phyloP scores from a whole-genome alignment of 192 early-diverging fungal species.

The Helicostylum pulchrum region DNA sequence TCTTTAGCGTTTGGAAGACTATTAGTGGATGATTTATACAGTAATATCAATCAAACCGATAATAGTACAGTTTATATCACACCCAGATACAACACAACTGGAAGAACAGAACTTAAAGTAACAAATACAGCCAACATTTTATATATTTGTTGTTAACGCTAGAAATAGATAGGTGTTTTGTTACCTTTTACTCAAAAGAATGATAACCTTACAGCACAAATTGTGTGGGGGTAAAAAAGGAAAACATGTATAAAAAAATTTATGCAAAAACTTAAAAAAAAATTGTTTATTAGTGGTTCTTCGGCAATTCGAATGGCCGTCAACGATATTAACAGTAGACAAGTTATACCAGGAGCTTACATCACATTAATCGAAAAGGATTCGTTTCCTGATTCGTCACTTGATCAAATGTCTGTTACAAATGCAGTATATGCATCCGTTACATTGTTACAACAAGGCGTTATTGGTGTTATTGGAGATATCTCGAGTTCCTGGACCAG shows the following conservation, averaged over 20 bases:
- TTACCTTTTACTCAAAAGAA: slow-evolving; percentile 33
- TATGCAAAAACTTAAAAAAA: not conserved
- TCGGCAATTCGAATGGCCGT: slow-evolving; percentile 50
- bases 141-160: not conserved
- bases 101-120: slow-evolving; percentile 27
- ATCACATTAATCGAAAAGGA: slow-evolving; percentile 49
- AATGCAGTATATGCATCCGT: slow-evolving; percentile 50
- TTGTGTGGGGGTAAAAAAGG: slow-evolving; percentile 36
- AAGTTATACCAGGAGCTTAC: slow-evolving; percentile 46
- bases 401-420: slow-evolving; percentile 42
- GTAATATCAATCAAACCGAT: slow-evolving; percentile 19
- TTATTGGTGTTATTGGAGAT: slow-evolving; percentile 54
- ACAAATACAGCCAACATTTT: slow-evolving; percentile 11
- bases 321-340: slow-evolving; percentile 43
- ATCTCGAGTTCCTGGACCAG: slow-evolving; percentile 46
- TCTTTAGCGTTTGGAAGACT: slow-evolving; percentile 16
- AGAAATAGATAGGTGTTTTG: slow-evolving; percentile 30
- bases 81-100: slow-evolving; percentile 21
- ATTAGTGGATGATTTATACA: slow-evolving; percentile 14
- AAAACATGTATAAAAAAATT: not conserved
- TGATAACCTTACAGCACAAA: slow-evolving; percentile 31
- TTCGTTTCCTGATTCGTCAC: slow-evolving; percentile 42
- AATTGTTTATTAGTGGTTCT: slow-evolving; percentile 35
- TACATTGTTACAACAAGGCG: slow-evolving; percentile 45
- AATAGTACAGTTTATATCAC: slow-evolving; percentile 21